Base-by-base conservation (phyloP, 805 yeast genomes). In the Suhomyces xylopsoci region DNA sequence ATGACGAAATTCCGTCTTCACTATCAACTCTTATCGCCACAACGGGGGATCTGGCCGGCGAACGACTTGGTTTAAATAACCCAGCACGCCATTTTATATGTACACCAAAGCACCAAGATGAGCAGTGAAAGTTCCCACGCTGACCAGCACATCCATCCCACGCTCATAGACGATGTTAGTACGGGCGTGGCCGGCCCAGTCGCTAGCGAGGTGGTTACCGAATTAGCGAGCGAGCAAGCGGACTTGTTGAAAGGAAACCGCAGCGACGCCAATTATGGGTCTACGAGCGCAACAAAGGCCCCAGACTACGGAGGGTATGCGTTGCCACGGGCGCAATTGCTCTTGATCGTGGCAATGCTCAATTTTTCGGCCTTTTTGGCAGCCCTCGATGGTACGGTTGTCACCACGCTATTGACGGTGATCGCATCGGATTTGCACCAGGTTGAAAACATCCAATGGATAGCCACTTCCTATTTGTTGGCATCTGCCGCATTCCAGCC, bases 401-500 rank as follows among this genome's bases (percentile, higher is more conserved):
- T 87, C 15, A 79, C 90, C 0, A 85, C 91, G 0, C 67, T 85
- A 25, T 69, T 85, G 59, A 75, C 88, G 1, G 79, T 80, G 26
- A 85, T 87, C 51, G 88, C 90, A 0, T 82, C 88, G 1, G 90
- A 86, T 58, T 78, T 87, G 60, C 71, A 85, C 57, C 85, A 84
- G 0, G 71, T 85, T 44, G 82, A 83, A 3, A 80, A 80, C 55
- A 77, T 85, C 25, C 79, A 90, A 14, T 86, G 90, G 90, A 83
- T 87, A 22, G 91, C 89, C 2, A 83, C 90, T 0, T 80, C 89
- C 0, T 87, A 87, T 59, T 68, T 87, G 43, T 68, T 87, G 43
- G 81, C 90, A 1, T 81, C 85, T 44, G 83, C 91, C 0, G 87
- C 89, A 2, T 84, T 85, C 62, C 92, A 87, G 65, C 92, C 92